Evolutionary conservation across 2,329 filamentous ascomycete species (phyloP).

Genomic region (Alternaria burnsii): DNA sequence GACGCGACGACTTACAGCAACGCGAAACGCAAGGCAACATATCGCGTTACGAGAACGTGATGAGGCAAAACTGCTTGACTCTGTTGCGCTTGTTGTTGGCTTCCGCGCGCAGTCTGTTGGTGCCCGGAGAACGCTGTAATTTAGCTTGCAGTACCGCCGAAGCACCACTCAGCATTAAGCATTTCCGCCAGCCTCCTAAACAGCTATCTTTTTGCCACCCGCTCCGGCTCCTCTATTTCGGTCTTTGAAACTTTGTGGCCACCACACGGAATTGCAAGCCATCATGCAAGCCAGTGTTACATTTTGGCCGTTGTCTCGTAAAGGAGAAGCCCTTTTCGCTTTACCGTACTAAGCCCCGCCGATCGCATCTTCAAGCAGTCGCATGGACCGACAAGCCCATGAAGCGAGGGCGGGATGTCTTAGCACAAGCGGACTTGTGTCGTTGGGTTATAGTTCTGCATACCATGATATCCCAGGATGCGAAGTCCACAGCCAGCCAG

Average conservation of each 20-base stretch:
- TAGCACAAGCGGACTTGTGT: conserved; percentile 6
- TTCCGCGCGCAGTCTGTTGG: conserved; percentile 5
- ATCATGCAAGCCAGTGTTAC: conserved; percentile 18
- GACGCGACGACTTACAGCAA: conserved; percentile 37
- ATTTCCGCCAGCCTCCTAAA: conserved; percentile 3
- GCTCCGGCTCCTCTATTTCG: conserved; percentile 20
- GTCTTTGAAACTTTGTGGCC: conserved; percentile 15
- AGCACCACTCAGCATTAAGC: conserved; percentile 1
- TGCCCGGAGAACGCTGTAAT: conserved; percentile 3
- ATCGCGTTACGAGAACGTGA: conserved; percentile 10
- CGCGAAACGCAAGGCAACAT: conserved; percentile 32
- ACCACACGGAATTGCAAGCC: conserved; percentile 12
- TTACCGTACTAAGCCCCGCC: conserved; percentile 1
- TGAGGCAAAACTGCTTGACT: conserved; percentile 6
- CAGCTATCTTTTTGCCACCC: conserved; percentile 16
- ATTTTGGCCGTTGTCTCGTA: conserved; percentile 4
- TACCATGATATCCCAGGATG: conserved; percentile 20
- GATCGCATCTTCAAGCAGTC: not conserved
- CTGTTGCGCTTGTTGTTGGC: conserved; percentile 4
- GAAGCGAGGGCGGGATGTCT: conserved; percentile 1
- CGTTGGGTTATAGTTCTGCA: conserved; percentile 19
- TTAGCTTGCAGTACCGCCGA: conserved; percentile 14
- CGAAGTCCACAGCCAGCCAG: conserved; percentile 21
- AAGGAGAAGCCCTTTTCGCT: not conserved
- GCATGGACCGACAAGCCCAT: conserved; percentile 4